phyloP scores from a whole-genome alignment of 371 early-diverging fungal genomes.

The Dipsacomyces acuminosporus region DNA sequence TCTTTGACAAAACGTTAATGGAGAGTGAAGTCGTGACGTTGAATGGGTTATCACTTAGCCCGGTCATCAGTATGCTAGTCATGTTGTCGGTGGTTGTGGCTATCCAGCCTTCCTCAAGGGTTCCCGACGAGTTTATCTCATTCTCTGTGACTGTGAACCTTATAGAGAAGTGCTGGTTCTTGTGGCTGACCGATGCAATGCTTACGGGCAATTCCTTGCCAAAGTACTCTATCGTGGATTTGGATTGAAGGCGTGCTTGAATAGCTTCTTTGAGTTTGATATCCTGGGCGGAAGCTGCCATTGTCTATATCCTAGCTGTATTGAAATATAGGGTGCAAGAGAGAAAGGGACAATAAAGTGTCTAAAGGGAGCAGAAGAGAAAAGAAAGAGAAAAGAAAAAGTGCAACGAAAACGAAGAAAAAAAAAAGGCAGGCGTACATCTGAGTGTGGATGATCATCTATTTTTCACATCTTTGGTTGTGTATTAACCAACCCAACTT shows the following conservation, averaged over 20 bases:
- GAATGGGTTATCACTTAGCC: slow-evolving; percentile 16
- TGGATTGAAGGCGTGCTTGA: no score
- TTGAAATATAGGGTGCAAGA: no score
- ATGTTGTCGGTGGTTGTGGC: slow-evolving; percentile 30
- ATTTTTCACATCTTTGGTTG: slow-evolving; percentile 20
- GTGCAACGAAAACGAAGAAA: neutral
- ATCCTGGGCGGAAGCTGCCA: no score
- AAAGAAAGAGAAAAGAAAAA: neutral
- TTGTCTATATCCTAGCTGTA: no score
- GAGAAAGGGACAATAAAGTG: no score
- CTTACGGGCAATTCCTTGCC: neutral
- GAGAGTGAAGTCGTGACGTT: slow-evolving; percentile 9
- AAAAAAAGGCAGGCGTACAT: neutral
- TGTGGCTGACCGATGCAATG: neutral
- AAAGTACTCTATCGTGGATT: neutral
- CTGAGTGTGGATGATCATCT: no score
- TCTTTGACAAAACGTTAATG: slow-evolving; percentile 8
- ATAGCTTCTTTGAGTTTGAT: no score
- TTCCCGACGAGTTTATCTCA: slow-evolving; percentile 16
- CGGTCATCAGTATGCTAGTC: slow-evolving; percentile 8
- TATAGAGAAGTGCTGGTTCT: neutral
- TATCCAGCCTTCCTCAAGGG: slow-evolving; percentile 30
- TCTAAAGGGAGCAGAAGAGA: no score
- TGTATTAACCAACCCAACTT: slow-evolving; percentile 12
- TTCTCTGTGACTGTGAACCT: slow-evolving; percentile 1